A percentile compares a stretch with the other conserved stretches of the same genome.
phyloP scores from a whole-genome alignment of 2,329 filamentous ascomycete genomes.

The Fusarium pininemorale region DNA sequence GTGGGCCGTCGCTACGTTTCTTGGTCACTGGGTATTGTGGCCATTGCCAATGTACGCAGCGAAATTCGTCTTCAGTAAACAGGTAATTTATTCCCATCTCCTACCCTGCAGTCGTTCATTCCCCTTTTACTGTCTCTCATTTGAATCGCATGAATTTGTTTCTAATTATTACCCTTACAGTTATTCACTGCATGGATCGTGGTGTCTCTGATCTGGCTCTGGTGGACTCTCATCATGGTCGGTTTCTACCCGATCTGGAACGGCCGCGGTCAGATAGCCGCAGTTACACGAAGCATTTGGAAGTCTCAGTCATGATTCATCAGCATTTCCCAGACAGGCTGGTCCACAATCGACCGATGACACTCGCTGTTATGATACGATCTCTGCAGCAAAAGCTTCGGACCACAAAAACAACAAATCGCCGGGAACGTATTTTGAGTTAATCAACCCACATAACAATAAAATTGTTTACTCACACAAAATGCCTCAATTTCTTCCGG shows the following conservation, averaged over 20 bases:
- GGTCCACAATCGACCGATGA: not conserved
- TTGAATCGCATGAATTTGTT: rapidly evolving
- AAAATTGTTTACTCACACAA: not conserved
- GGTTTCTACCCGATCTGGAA: not conserved
- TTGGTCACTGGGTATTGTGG: not conserved
- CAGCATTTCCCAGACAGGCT: not conserved
- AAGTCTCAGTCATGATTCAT: not conserved
- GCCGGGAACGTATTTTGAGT: not conserved
- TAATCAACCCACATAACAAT: not conserved
- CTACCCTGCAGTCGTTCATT: not conserved
- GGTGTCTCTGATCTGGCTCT: not conserved
- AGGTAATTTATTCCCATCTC: not conserved
- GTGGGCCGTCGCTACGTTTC: not conserved
- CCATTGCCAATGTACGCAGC: not conserved
- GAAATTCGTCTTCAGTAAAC: not conserved
- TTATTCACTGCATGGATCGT: not conserved
- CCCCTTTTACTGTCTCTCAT: not conserved
- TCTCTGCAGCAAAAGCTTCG: not conserved
- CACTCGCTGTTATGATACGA: too few species aligned
- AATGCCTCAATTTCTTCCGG: not conserved
- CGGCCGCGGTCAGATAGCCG: not conserved
- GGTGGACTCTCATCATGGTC: not conserved
- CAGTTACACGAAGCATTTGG: not conserved
- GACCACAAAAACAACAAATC: not conserved
- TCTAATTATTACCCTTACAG: not conserved